Evolutionary conservation across 331 rosid genomes (phyloP).

Genomic region (Saraca asoca): DNA sequence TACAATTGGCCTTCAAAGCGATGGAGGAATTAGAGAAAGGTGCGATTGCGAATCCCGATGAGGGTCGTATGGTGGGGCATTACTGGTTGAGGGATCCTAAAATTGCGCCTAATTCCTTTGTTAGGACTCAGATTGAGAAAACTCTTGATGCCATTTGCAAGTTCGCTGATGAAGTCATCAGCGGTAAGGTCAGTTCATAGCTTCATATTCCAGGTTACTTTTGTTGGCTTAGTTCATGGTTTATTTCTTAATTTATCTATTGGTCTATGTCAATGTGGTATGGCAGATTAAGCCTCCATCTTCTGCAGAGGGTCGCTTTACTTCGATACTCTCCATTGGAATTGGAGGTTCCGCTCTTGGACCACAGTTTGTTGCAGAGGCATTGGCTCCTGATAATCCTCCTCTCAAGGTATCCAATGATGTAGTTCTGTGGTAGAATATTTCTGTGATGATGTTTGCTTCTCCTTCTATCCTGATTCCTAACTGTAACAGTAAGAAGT

Average conservation of each 20-base stretch:
- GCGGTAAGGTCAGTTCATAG: slow-evolving; percentile 77
- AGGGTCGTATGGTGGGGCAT: slow-evolving; percentile 95
- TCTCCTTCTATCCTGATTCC: not conserved
- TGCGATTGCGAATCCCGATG: slow-evolving; percentile 94
- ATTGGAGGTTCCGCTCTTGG: slow-evolving; percentile 99
- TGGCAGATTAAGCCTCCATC: slow-evolving; percentile 90
- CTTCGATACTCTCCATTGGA: slow-evolving; percentile 83
- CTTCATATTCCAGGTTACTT: not conserved
- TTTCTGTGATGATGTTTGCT: slow-evolving; percentile 16
- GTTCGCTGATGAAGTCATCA: slow-evolving; percentile 80
- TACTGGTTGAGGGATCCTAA: slow-evolving; percentile 82
- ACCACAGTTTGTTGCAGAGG: slow-evolving; percentile 98
- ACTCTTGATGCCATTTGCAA: slow-evolving; percentile 57
- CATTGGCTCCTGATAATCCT: slow-evolving; percentile 97
- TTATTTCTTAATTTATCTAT: not conserved
- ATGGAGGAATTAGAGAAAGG: slow-evolving; percentile 90
- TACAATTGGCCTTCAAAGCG: slow-evolving; percentile 62
- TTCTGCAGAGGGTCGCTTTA: slow-evolving; percentile 68
- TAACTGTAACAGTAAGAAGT: not conserved
- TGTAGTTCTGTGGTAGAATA: slow-evolving; percentile 1
- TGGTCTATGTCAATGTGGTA: slow-evolving; percentile 11
- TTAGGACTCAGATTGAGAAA: slow-evolving; percentile 67
- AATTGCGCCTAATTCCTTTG: slow-evolving; percentile 65
- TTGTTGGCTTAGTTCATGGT: not conserved
- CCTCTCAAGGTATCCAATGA: slow-evolving; percentile 72